Percentiles rank a stretch among this genome's conserved stretches.
Conservation (phyloP, 2,329 filamentous ascomycete species). For the Pseudocercospora macadamiae region DNA sequence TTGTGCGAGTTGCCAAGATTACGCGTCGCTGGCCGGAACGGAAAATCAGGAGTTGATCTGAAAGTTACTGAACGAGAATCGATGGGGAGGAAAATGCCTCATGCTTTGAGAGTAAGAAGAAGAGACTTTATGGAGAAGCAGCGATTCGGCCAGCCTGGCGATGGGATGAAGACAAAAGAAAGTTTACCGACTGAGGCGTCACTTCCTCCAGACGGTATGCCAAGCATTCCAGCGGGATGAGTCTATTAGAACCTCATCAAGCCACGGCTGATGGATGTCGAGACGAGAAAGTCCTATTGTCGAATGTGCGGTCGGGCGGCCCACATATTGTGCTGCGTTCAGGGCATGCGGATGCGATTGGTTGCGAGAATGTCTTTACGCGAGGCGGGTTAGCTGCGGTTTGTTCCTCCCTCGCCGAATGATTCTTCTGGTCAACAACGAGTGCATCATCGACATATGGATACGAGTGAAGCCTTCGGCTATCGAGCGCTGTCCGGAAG, state of each 20-base stretch:
- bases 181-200: not conserved
- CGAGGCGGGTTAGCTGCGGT: too few relatives aligned
- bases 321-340: too few relatives aligned
- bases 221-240: not conserved
- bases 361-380: too few relatives aligned
- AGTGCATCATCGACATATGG: too few relatives aligned
- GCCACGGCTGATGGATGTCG: too few relatives aligned
- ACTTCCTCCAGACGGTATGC: not conserved
- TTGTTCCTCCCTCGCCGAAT: too few relatives aligned
- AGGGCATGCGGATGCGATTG: too few relatives aligned
- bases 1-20: too few relatives aligned
- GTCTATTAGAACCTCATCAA: not conserved
- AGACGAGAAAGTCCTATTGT: too few relatives aligned
- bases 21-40: not conserved
- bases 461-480: too few relatives aligned
- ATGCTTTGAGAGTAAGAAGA: not conserved
- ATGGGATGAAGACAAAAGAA: not conserved
- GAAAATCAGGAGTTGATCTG: not conserved
- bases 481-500: not conserved
- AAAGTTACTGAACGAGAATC: not conserved
- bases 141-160: not conserved
- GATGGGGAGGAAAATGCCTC: not conserved
- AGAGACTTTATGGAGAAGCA: not conserved
- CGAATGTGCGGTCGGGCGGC: too few relatives aligned
- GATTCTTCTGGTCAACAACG: too few relatives aligned